A percentile compares a stretch with the other conserved stretches of the same genome.
Conservation (phyloP, 495 filamentous ascomycete genomes). For the Penicillium coprophilum region DNA sequence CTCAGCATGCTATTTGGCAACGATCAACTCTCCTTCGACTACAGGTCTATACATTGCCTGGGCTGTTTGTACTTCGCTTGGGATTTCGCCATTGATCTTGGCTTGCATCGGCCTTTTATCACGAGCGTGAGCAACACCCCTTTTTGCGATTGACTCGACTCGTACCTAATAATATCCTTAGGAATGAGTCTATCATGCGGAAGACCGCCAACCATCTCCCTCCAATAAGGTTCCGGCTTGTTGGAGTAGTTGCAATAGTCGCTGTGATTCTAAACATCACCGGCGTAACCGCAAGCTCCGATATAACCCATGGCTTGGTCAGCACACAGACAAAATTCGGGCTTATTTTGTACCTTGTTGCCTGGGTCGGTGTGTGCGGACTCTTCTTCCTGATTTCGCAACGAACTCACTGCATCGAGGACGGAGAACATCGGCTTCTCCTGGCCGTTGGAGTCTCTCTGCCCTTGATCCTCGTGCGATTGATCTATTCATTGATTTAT, state of each 20-base stretch:
- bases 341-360: constrained; percentile 21
- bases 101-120: constrained; percentile 22
- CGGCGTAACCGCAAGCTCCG: constrained; percentile 11
- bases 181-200: constrained; percentile 25
- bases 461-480: constrained; percentile 35
- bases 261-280: constrained; percentile 23
- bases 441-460: constrained; percentile 30
- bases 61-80: constrained; percentile 27
- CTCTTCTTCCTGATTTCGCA: constrained; percentile 3
- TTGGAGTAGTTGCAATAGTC: constrained; percentile 17
- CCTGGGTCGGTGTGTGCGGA: constrained; percentile 19
- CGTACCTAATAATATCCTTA: not conserved
- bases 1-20: constrained; percentile 37
- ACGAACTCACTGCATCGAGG: constrained; percentile 13
- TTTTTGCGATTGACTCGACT: not conserved
- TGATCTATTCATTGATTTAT: constrained; percentile 32
- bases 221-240: constrained; percentile 28
- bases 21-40: constrained; percentile 29
- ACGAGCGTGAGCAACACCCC: constrained; percentile 21
- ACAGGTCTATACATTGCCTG: constrained; percentile 21
- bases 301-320: constrained; percentile 4
- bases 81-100: constrained; percentile 24
- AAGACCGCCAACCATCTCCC: constrained; percentile 16
- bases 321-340: constrained; percentile 18
- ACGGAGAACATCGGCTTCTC: constrained; percentile 32